Percentiles rank a stretch among this genome's conserved stretches.
Evolutionary conservation across 371 early-diverging fungal species (phyloP).

Genomic region (Catenaria anguillulae): DNA sequence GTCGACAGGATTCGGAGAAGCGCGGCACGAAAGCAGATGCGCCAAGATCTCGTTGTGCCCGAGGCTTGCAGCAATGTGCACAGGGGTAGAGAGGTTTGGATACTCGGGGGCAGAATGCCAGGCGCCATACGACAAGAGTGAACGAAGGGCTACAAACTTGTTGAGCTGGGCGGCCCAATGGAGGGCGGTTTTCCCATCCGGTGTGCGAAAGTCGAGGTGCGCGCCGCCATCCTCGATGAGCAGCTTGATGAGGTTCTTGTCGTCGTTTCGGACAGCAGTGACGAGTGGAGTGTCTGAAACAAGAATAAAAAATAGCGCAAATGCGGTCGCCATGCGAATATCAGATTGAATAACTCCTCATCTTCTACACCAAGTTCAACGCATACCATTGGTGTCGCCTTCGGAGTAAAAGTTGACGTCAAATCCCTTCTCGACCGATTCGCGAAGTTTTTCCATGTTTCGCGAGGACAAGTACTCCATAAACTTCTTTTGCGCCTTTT

Average conservation of each 20-base stretch:
- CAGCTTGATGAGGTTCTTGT: conserved; percentile 18
- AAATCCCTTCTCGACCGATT: conserved; percentile 17
- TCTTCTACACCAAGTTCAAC: too few species aligned
- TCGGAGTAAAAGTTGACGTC: conserved; percentile 34
- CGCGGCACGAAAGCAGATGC: conserved; percentile 21
- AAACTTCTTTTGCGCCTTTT: conserved; percentile 31
- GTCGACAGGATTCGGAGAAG: conserved; percentile 25
- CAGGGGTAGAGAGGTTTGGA: conserved; percentile 19
- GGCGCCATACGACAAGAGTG: conserved; percentile 22
- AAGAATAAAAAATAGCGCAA: too few species aligned
- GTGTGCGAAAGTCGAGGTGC: conserved; percentile 25
- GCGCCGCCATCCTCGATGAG: conserved; percentile 28
- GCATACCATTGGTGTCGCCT: conserved; percentile 17
- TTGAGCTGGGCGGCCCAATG: conserved; percentile 27
- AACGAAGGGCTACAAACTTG: conserved; percentile 21
- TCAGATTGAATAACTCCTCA: too few species aligned
- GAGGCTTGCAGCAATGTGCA: conserved; percentile 23
- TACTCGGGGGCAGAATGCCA: conserved; percentile 24
- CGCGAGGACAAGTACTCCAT: conserved; percentile 27
- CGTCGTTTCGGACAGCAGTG: conserved; percentile 6
- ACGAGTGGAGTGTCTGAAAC: neutral
- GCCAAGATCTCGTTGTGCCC: conserved; percentile 24
- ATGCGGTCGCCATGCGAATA: too few species aligned
- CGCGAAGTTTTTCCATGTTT: conserved; percentile 23
- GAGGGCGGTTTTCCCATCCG: conserved; percentile 29